Base-by-base conservation (phyloP, 148 eudicot genomes). In the Cornus florida region DNA sequence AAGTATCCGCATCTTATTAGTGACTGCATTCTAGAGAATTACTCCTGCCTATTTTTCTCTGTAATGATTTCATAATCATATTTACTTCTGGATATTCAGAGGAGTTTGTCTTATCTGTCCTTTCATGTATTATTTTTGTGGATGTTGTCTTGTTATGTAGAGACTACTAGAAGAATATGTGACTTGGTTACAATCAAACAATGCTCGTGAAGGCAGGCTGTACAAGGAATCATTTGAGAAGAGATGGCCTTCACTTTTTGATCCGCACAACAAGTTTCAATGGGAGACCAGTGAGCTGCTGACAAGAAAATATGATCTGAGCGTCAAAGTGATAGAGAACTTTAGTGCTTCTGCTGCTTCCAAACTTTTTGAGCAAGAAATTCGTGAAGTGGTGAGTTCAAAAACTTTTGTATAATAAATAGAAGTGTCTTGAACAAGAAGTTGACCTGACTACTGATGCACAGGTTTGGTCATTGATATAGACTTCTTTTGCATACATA, bases 281-380 rank as follows among this genome's bases (percentile, higher is more conserved):
- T 60, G 78, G 43, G 83, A 69, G 65, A 88, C 84, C 39, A 80
- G 46, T 72, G 77, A 75, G 65, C 43, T 83, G 77, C 85, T 82
- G 77, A 84, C 62, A 23, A 90, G 82, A 86, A 85, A 78, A 78
- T 88, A 85, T 84, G 87, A 81, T 33, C 75, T 78, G 71, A 86
- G 98, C 76, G 16, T 80, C 70, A 86, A 85, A 78, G 90, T 88
- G 28, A 73, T 94, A 46, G 91, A 87, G 71, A 90, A 86, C 78
- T 92, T 88, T 68, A 90, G 87, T 82, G 94, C 91, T 43, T 79
- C 88, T 53, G 89, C 92, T 77, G 99, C 95, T 81, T 90, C 98
- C 13, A 89, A 86, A 81, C 76, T 91, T 80, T 91, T 96, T 78
- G 94, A 96, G 81, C 92, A 91, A 90, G 99, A 96, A 87, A 89